Percentiles rank a stretch among this genome's conserved stretches.
Evolutionary conservation across 2,329 filamentous ascomycete species (phyloP).

Genomic region (Podosphaera leucotricha): DNA sequence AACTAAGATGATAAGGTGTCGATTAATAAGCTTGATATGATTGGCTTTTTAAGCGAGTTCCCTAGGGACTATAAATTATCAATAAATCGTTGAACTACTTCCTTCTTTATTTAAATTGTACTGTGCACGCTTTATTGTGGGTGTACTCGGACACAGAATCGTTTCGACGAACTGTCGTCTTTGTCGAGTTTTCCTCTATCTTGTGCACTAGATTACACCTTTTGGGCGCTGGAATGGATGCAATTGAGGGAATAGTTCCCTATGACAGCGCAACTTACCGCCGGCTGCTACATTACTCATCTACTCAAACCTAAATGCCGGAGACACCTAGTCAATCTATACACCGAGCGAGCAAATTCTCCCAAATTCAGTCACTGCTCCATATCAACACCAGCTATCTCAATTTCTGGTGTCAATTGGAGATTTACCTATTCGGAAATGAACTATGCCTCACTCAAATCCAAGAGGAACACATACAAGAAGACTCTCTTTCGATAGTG

Average conservation of each 20-base stretch:
- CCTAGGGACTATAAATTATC: background rate
- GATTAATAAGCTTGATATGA: constrained; percentile 10
- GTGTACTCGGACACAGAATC: constrained; percentile 30
- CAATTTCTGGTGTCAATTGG: no score
- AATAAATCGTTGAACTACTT: no score
- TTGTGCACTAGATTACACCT: constrained; percentile 35
- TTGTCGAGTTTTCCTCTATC: constrained; percentile 49
- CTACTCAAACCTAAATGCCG: no score
- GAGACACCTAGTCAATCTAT: no score
- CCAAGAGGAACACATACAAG: no score
- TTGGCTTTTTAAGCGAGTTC: constrained; percentile 5
- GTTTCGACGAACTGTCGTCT: constrained; percentile 20
- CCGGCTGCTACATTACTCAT: constrained; percentile 22
- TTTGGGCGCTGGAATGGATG: constrained; percentile 46
- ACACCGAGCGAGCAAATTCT: no score
- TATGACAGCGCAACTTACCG: constrained; percentile 39
- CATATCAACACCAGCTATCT: no score
- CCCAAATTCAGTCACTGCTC: no score
- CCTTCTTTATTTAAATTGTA: constrained; percentile 30
- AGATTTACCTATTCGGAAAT: no score
- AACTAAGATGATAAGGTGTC: background rate
- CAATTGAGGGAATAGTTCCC: constrained; percentile 29
- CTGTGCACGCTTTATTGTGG: constrained; percentile 48
- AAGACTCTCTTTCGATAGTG: no score
- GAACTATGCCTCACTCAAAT: no score